These are phyloP conservation scores for Aspergillus tanneri DNA, from an alignment of 2,329 filamentous ascomycete genomes.

Conservation along the genomic window DNA sequence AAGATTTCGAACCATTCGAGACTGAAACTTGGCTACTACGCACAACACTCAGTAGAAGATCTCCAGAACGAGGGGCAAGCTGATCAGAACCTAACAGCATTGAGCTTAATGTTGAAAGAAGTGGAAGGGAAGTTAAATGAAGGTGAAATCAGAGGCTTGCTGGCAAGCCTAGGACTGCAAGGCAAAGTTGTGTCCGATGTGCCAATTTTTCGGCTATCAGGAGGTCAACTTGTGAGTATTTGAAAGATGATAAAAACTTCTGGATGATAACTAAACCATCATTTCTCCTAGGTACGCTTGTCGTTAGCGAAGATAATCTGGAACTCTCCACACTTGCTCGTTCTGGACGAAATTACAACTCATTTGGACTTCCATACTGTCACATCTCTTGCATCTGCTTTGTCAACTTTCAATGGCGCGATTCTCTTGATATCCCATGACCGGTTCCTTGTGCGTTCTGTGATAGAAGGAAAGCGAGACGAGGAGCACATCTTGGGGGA, in stretches of 20 bases:
- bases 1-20: conserved; percentile 66
- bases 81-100: conserved; percentile 59
- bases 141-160: conserved; percentile 64
- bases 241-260: background rate
- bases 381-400: conserved; percentile 64
- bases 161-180: conserved; percentile 68
- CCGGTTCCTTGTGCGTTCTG: conserved; percentile 73
- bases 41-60: conserved; percentile 73
- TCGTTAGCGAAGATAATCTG: conserved; percentile 69
- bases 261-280: background rate
- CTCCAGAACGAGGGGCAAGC: conserved; percentile 59
- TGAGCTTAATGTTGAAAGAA: conserved; percentile 61
- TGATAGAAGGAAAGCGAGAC: conserved; percentile 62
- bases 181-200: conserved; percentile 72
- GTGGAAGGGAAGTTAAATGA: conserved; percentile 58
- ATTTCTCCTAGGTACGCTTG: conserved; percentile 47
- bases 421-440: conserved; percentile 79
- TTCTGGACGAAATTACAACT: conserved; percentile 80
- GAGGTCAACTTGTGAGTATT: conserved; percentile 68
- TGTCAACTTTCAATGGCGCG: conserved; percentile 69
- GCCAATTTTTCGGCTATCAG: conserved; percentile 70
- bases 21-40: conserved; percentile 71
- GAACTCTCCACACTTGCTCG: conserved; percentile 66
- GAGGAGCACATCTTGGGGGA: conserved; percentile 41
- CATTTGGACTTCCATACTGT: conserved; percentile 84